phyloP scores from a whole-genome alignment of 345 rosid genomes.

The Raphanus raphanistrum region DNA sequence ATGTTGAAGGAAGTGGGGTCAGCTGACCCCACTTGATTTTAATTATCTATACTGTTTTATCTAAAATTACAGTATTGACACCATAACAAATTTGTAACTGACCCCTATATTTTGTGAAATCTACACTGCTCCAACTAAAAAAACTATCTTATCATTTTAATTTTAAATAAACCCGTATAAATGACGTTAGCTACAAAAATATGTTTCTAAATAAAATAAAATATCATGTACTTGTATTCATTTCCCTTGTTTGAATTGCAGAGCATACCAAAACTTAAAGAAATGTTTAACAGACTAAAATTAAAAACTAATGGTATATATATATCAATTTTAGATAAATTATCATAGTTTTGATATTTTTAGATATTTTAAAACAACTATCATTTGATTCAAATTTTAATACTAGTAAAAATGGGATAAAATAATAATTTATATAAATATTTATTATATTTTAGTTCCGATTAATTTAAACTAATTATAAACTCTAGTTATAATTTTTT shows the following conservation, averaged over 20 bases:
- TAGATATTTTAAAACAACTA: background rate
- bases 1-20: too few species aligned
- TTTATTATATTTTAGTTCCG: background rate
- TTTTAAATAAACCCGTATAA: too few species aligned
- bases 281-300: too few species aligned
- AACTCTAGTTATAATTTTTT: background rate
- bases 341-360: background rate
- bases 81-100: too few species aligned
- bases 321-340: too few species aligned
- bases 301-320: too few species aligned
- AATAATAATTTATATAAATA: background rate
- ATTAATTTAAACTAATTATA: background rate
- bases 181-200: background rate
- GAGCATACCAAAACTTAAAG: background rate
- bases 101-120: too few species aligned
- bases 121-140: too few species aligned
- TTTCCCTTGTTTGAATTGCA: background rate
- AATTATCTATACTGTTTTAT: too few species aligned
- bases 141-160: background rate
- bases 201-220: too few species aligned
- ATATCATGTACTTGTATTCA: background rate
- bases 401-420: background rate
- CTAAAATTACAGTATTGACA: too few species aligned
- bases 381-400: background rate
- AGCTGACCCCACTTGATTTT: too few species aligned